Percentiles rank a stretch among this genome's conserved stretches.
These are phyloP conservation scores for Nannochloropsis granulata DNA, from an alignment of 108 stramenopile genomes.

Conservation along the genomic window DNA sequence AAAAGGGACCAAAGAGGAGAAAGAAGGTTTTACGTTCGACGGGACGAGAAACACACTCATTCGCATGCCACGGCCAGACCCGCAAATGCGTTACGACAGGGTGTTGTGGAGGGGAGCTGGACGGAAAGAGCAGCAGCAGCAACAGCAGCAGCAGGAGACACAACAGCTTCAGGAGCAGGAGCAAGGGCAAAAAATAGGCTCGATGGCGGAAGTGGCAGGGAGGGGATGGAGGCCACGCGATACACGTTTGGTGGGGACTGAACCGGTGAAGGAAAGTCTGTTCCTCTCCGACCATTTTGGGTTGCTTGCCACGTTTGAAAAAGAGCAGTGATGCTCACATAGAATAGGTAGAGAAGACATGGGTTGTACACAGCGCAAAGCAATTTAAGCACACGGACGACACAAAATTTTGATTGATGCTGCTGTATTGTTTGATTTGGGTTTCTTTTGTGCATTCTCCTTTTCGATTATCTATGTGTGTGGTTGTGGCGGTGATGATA, in stretches of 20 bases:
- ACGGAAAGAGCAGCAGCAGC: no score
- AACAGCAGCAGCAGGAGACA: no score
- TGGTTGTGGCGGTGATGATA: no score
- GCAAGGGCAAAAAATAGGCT: background rate
- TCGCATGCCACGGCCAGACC: background rate
- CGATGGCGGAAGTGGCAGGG: background rate
- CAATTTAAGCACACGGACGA: no score
- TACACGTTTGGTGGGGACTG: background rate
- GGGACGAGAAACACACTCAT: background rate
- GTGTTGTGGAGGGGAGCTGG: background rate
- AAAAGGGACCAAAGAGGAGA: background rate
- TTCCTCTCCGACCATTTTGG: background rate
- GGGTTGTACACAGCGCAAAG: no score
- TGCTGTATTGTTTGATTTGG: no score
- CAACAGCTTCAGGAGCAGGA: no score
- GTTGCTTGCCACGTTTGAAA: background rate
- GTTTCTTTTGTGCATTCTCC: no score
- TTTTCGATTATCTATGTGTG: no score
- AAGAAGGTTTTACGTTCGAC: background rate
- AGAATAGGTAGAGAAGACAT: no score
- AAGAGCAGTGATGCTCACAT: no score
- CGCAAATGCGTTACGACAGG: background rate
- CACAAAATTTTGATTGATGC: no score
- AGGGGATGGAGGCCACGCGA: background rate
- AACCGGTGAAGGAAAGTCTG: background rate